Conservation (phyloP, 768 basidiomycete species). For the Leccinum obscurum region DNA sequence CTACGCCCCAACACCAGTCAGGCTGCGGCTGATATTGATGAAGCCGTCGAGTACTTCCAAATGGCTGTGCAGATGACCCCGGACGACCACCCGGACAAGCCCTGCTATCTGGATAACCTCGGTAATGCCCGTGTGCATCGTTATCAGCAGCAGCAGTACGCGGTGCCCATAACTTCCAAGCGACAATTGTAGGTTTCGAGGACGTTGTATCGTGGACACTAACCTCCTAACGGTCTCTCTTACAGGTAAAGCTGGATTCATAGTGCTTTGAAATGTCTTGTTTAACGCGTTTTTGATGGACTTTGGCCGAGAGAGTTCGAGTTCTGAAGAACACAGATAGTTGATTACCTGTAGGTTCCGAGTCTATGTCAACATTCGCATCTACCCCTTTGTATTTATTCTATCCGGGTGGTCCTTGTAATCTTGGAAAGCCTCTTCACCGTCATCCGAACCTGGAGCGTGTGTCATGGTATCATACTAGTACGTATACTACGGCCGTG, state of each 20-base stretch:
- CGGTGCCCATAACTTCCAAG: neutral
- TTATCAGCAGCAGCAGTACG: neutral
- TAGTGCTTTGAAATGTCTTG: too few species aligned
- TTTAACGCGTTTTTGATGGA: too few species aligned
- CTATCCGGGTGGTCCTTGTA: too few species aligned
- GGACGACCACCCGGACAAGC: neutral
- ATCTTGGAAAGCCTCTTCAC: too few species aligned
- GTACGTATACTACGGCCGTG: too few species aligned
- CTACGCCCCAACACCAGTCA: neutral
- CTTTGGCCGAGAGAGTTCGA: too few species aligned
- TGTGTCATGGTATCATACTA: too few species aligned
- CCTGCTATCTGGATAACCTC: neutral
- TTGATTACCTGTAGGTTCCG: too few species aligned
- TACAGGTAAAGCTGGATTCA: neutral
- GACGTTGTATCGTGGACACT: neutral
- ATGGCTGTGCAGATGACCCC: neutral
- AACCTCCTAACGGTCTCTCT: neutral
- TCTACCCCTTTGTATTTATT: too few species aligned
- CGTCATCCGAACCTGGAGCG: too few species aligned
- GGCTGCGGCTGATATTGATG: neutral
- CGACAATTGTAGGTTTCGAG: neutral
- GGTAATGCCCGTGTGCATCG: neutral
- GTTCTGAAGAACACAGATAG: too few species aligned
- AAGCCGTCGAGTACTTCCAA: neutral
- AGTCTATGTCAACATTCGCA: too few species aligned